Base-by-base conservation (phyloP, 805 yeast genomes). In the Zygotorulaspora sp. region DNA sequence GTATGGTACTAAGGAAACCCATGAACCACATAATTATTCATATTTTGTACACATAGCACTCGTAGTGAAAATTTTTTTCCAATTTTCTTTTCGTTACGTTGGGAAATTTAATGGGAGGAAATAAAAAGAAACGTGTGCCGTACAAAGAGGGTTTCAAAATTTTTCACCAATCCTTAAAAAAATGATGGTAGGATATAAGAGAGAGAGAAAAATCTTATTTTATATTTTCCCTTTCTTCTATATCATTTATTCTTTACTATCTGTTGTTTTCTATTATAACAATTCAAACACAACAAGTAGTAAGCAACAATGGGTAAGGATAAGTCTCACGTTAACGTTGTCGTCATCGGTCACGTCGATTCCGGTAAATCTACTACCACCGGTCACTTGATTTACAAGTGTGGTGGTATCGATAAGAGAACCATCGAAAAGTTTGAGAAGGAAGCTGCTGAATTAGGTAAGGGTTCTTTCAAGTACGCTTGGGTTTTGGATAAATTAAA, bases 261-360 rank as follows among this genome's bases (percentile, higher is more conserved):
- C 32, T 15, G 10, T 24, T 29, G 35, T 18, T n/a, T 32, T 28
- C 31, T 29, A 28, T 17, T 31, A 40, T 34, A 41, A 34, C 44
- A 36, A 36, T 32, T 24, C 32, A 28, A 26, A 14, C 39, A 38
- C 34, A 50, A 46, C 53, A 51, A 36, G 33, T 26, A 25, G 35
- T 25, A 38, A 38, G 36, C 40, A 64, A 50, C 66, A 53, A 57
- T 60, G 95, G 96, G 96, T 81, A 87, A 87, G 75, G 96, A 80
- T 67, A 89, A 90, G 83, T 66, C 78, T 75, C 97, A 90, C 85
- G 85, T 90, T 79, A 90, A 90, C 96, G 95, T 90, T 77, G 98
- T 92, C 74, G 97, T 92, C 71, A 90, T 90, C 74, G 98, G 97
- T 76, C 97, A 90, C 95, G 97, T 92, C 97, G 97, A 90, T 77